Evolutionary conservation across 2,329 filamentous ascomycete genomes (phyloP), one percentile per base, ranked within the genome.

Genomic region (Claviceps sp.): DNA sequence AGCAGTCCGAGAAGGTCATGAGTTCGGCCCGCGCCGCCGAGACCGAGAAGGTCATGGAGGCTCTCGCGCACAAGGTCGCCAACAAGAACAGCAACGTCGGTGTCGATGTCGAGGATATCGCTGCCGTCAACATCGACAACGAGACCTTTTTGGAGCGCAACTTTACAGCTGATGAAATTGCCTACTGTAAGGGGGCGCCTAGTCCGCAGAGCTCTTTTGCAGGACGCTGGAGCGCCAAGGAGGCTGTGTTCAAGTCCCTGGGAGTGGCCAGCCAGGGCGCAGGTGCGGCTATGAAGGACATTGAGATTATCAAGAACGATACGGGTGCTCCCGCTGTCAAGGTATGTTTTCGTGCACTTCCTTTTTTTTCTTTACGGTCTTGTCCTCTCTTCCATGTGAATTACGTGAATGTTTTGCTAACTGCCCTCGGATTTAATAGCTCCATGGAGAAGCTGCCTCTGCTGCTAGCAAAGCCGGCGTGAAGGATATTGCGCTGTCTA

Each of bases 211-310:
- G 90, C 58, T 94, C 88, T 49, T 98, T 96, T 69, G 88, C 91
- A 5, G 93, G 93, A 48, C 83, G 89, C 59, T 98, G 93, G 93
- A 91, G 85, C 62, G 93, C 93, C 38, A 98, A 98, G 75, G 93
- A 98, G 72, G 93, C 93, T 29, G 90, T 98, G 1, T 98, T 98
- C 78, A 98, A 98, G 80, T 89, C 88, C 39, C 76, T 98, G 14
- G 89, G 90, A 58, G 90, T 97, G 13, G 72, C 78, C 60, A 85
- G 90, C 69, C 83, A 86, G 70, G 93, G 93, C 55, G 90, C 86
- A 9, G 93, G 94, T 57, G 91, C 93, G 54, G 77, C 88, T 16
- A 69, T 98, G 70, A 93, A 85, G 74, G 90, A 97, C 43, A 98
- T 98, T 72, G 94, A 98, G 72, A 91, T 98, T 61, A 68, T 80